Base-by-base conservation (phyloP, 371 early-diverging fungal species). In the Mucor mucedo region DNA sequence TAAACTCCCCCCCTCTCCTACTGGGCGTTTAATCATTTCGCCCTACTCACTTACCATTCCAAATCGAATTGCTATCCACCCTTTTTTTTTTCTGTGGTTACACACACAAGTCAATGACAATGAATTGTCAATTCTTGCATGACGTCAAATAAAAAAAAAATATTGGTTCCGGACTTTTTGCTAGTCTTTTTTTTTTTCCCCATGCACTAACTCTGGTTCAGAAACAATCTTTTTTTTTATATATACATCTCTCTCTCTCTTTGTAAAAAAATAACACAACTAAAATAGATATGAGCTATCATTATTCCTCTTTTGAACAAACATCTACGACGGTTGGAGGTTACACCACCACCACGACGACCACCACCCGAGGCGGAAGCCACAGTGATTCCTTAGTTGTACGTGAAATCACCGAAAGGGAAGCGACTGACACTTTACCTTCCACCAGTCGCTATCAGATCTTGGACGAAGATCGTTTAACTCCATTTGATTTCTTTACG, bases 331-430 rank as follows among this genome's bases (percentile, higher is more conserved):
- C 5, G 1, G 10, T 40, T 27, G 35, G 42, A 21, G 7, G 14
- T 27, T 53, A 54, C 7, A 62, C 62, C 16, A 56, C 50, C 2
- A 57, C 58, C 3, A 63, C 52, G n/a, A 49, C 33, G 3, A 57
- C 64, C 4, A 57, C 58, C 5, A 35, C 32, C 9, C 53, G 53
- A 1, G 40, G 27, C 10, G 10, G 21, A 21, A 21, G 21, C 21
- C 21, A 21, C 21, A 21, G 5, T 2, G 33, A 58, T 21, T 58
- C 63, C 14, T 38, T 65, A 5, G n/a, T 62, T 14, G 40, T 70
- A 5, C 61, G 60, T 30, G 70, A 70, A 55, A 9, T 70, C 16
- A 49, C 58, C 5, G 70, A 70, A 21, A 40, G 57, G 2, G 70
- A 70, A 50, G 41, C 52, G 4, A 47, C 47, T 33, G 14, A 42